Conservation (phyloP, 2,329 filamentous ascomycete species). For the Diplodia intermedia region DNA sequence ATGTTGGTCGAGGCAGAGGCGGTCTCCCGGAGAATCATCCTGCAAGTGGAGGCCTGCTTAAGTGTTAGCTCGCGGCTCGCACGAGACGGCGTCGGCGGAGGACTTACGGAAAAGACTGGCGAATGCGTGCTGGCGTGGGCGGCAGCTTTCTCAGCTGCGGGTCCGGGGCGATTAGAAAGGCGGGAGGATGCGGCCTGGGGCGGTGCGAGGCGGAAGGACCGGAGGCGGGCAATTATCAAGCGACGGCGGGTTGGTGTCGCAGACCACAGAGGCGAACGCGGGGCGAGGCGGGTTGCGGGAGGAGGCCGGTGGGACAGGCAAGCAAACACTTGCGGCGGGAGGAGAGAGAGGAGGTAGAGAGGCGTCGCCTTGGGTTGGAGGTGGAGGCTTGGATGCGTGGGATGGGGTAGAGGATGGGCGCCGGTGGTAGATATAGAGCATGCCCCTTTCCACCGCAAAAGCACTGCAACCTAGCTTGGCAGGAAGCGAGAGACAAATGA, state of each 20-base stretch:
- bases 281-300: neutral
- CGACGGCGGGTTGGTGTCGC: constrained; percentile 8
- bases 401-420: constrained; percentile 41
- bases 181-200: constrained; percentile 12
- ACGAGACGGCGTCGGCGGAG: constrained; percentile 28
- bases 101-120: constrained; percentile 34
- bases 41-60: constrained; percentile 39
- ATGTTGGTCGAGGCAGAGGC: constrained; percentile 52
- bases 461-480: constrained; percentile 41
- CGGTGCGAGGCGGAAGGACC: constrained; percentile 18
- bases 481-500: constrained; percentile 49
- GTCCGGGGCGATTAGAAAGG: constrained; percentile 2
- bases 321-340: constrained; percentile 24
- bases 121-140: constrained; percentile 12
- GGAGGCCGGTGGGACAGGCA: constrained; percentile 20
- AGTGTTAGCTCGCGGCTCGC: constrained; percentile 35
- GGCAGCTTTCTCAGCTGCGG: constrained; percentile 11
- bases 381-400: constrained; percentile 1
- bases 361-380: constrained; percentile 18
- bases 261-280: constrained; percentile 26
- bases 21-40: constrained; percentile 54
- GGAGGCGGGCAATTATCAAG: constrained; percentile 2
- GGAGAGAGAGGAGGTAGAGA: constrained; percentile 18
- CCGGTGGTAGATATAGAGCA: constrained; percentile 35
- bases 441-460: constrained; percentile 38